Conservation (phyloP, 2,329 filamentous ascomycete species). For the Sporothrix variecibatus region DNA sequence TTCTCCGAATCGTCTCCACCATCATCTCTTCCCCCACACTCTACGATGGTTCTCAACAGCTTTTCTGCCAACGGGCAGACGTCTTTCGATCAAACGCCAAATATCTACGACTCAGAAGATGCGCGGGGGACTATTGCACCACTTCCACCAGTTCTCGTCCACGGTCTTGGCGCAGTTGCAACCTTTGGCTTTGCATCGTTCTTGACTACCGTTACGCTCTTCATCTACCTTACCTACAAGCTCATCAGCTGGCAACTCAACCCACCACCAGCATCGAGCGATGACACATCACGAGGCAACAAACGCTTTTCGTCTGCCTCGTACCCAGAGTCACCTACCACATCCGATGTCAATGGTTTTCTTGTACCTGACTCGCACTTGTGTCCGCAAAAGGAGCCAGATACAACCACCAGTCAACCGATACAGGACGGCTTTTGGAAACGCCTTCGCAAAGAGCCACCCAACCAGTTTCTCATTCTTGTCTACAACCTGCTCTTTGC, state of each 20-base stretch:
- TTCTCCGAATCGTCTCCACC: background rate
- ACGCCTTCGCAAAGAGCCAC: slow-evolving; percentile 41
- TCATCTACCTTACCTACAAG: slow-evolving; percentile 42
- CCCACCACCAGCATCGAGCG: slow-evolving; percentile 24
- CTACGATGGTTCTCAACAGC: background rate
- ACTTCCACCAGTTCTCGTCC: slow-evolving; percentile 39
- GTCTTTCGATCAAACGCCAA: slow-evolving; percentile 8
- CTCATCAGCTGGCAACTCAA: slow-evolving; percentile 40
- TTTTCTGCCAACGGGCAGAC: background rate
- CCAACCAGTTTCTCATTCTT: slow-evolving; percentile 69
- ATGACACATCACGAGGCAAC: background rate
- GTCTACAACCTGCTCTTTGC: slow-evolving; percentile 70
- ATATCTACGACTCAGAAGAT: slow-evolving; percentile 36
- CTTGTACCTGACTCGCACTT: slow-evolving; percentile 35
- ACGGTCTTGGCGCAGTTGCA: slow-evolving; percentile 43
- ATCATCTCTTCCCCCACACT: background rate
- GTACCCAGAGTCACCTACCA: slow-evolving; percentile 40
- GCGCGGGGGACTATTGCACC: slow-evolving; percentile 39
- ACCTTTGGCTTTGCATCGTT: slow-evolving; percentile 44
- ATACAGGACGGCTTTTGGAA: slow-evolving; percentile 29
- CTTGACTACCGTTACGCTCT: slow-evolving; percentile 38
- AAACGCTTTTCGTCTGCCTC: slow-evolving; percentile 18
- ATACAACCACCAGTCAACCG: background rate
- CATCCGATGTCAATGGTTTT: slow-evolving; percentile 41
- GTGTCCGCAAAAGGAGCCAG: slow-evolving; percentile 30